Evolutionary conservation across 2,329 filamentous ascomycete genomes (phyloP).

Genomic region (Trichocomaceae sp.): DNA sequence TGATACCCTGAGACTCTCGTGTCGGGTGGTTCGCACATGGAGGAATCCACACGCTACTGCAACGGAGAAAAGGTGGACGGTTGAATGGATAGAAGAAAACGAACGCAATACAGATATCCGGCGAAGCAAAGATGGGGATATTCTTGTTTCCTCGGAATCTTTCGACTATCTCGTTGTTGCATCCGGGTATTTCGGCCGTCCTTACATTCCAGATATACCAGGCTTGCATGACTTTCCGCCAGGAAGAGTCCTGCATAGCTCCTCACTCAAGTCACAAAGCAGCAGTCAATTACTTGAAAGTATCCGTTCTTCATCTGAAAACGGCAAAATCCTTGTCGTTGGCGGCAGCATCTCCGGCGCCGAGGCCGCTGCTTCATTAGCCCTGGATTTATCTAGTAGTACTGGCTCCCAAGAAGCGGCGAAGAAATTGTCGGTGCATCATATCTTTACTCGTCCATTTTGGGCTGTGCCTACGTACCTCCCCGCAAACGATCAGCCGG

Average conservation of each 20-base stretch:
- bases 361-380: conserved; percentile 67
- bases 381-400: conserved; percentile 63
- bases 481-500: conserved; percentile 34
- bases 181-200: conserved; percentile 68
- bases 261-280: conserved; percentile 44
- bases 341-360: conserved; percentile 79
- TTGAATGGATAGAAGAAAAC: conserved; percentile 24
- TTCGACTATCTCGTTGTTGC: conserved; percentile 70
- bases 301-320: background rate
- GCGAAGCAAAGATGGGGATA: background rate
- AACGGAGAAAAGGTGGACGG: conserved; percentile 28
- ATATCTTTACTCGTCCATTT: conserved; percentile 62
- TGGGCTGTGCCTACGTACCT: conserved; percentile 61
- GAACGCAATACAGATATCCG: background rate
- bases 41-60: conserved; percentile 18
- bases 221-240: conserved; percentile 22
- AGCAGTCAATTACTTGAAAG: background rate
- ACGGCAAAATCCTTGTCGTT: conserved; percentile 62
- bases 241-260: conserved; percentile 61
- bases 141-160: conserved; percentile 16
- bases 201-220: conserved; percentile 45
- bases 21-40: conserved; percentile 30
- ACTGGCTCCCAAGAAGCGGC: conserved; percentile 26
- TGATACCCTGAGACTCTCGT: conserved; percentile 45
- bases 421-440: conserved; percentile 49